Base-by-base conservation (phyloP, 805 yeast genomes). In the Jamesozyma spencerorum region DNA sequence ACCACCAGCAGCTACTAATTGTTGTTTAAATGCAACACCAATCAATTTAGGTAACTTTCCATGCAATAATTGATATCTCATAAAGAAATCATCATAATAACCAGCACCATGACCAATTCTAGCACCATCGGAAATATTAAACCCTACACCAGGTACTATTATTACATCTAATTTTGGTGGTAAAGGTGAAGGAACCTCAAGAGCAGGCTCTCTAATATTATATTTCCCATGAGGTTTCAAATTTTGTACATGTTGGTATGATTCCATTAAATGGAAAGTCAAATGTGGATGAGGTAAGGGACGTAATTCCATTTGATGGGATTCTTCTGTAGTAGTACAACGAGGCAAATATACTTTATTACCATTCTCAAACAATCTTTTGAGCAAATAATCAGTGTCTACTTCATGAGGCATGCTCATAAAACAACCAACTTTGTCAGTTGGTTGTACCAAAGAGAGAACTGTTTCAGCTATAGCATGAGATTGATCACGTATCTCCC, bases 61-160 rank as follows among this genome's bases (percentile, higher is more conserved):
- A 17, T 53, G 48, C 29, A 51, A 46, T 20, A 48, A 42, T 24
- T 38, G 39, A 48, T 77, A 77, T 38, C 81, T 62, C 35, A 68
- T 63, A 32, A 83, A 70, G 51, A 69, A 83, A 50, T 81, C 85
- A 57, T 90, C 98, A 58, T 92, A 90, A 58, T 75, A 87, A 0
- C 97, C 98, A 4, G 80, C 90, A 1, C 98, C 98, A 57, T 86
- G 94, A 1, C 98, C 98, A 39, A 90, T 57, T 40, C 98, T 58
- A 11, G 66, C 58, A 18, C 77, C 64, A 5, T 48, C 45, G 18
- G 48, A 38, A 5, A 55, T 51, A 11, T 55, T 47, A 58, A 85
- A 88, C 1, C 85, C 95, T 1, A 90, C 80, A 0, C 94, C 97
- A 0, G 97, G 97, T 0, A 90, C 68, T 5, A 90, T 61, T 5